phyloP scores from a whole-genome alignment of 257 asterid genomes.

The Petunia secreta region DNA sequence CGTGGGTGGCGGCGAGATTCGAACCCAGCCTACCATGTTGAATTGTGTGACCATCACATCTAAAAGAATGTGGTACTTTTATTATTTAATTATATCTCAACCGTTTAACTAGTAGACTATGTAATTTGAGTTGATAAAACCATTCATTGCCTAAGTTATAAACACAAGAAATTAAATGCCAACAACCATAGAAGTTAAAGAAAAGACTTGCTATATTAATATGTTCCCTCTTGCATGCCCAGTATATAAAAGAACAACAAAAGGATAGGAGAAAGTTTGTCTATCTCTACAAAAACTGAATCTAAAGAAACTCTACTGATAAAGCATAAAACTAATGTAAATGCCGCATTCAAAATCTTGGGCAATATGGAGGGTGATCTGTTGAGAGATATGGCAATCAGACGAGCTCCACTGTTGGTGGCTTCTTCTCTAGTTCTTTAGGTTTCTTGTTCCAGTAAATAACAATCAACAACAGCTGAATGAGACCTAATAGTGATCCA shows the following conservation, averaged over 20 bases:
- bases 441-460: constrained; percentile 22
- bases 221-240: not conserved
- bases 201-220: not conserved
- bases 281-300: not conserved
- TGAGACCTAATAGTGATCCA: constrained; percentile 44
- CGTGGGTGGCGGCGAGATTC: no score
- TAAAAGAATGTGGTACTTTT: no score
- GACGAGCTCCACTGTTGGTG: constrained; percentile 13
- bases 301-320: not conserved
- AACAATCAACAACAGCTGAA: constrained; percentile 45
- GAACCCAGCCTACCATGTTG: no score
- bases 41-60: no score
- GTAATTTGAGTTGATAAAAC: not conserved
- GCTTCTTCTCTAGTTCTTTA: not conserved
- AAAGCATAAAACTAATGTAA: not conserved
- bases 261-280: not conserved
- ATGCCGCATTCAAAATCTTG: not conserved
- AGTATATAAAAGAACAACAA: not conserved
- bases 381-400: not conserved
- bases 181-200: not conserved
- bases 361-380: not conserved
- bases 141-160: not conserved
- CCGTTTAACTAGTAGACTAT: no score
- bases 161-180: not conserved
- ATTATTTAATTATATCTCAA: no score